Evolutionary conservation across 2,329 filamentous ascomycete species (phyloP).

Genomic region (Paraphaeosphaeria sporulosa): DNA sequence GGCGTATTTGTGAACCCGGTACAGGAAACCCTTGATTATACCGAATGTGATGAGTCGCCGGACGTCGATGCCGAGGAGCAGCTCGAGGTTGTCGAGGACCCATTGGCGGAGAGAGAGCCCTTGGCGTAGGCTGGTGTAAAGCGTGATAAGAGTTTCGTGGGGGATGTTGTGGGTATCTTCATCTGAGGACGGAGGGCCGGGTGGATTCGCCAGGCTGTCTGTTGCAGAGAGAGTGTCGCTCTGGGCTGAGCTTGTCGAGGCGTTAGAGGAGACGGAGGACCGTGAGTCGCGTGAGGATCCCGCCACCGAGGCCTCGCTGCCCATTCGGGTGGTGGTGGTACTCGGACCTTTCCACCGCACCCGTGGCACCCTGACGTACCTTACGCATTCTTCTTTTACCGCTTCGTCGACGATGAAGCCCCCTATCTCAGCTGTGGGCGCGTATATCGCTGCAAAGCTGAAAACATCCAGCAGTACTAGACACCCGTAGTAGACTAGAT

Average conservation of each 20-base stretch:
- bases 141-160: slow-evolving; percentile 68
- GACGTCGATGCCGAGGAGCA: slow-evolving; percentile 81
- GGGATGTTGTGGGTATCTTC: slow-evolving; percentile 25
- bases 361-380: slow-evolving; percentile 70
- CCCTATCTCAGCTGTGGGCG: slow-evolving; percentile 78
- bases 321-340: slow-evolving; percentile 11
- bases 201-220: slow-evolving; percentile 22
- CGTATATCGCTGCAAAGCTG: slow-evolving; percentile 91
- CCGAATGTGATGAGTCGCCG: slow-evolving; percentile 94
- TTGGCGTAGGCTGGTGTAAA: slow-evolving; percentile 86
- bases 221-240: slow-evolving; percentile 27
- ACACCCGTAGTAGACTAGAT: slow-evolving; percentile 92
- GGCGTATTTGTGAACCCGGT: slow-evolving; percentile 91
- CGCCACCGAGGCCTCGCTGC: slow-evolving; percentile 26
- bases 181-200: not conserved
- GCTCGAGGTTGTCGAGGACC: slow-evolving; percentile 76
- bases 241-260: slow-evolving; percentile 26
- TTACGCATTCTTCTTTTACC: slow-evolving; percentile 85
- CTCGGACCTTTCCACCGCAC: slow-evolving; percentile 29
- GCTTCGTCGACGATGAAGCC: slow-evolving; percentile 79
- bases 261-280: slow-evolving; percentile 28
- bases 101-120: slow-evolving; percentile 87
- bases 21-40: slow-evolving; percentile 92
- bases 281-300: slow-evolving; percentile 26
- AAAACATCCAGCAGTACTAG: slow-evolving; percentile 92